phyloP scores from a whole-genome alignment of 2,329 filamentous ascomycete genomes.

The Ramularia endophylla region DNA sequence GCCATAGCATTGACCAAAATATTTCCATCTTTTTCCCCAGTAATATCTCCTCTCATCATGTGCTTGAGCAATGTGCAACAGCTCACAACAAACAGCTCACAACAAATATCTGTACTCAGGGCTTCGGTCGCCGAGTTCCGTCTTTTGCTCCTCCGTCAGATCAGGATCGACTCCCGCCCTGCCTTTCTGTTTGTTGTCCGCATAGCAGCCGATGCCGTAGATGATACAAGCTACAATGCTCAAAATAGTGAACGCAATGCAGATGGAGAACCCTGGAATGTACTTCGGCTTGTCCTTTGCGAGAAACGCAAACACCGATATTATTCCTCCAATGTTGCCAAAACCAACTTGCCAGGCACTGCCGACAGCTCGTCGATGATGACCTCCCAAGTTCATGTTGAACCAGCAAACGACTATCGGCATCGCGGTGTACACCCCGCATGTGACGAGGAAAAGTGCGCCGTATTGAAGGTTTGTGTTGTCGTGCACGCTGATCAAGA shows the following conservation, averaged over 20 bases:
- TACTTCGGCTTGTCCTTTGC: slow-evolving; percentile 61
- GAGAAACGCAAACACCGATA: slow-evolving; percentile 47
- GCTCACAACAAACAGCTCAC: too few relatives aligned
- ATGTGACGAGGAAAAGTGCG: slow-evolving; percentile 74
- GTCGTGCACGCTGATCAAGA: slow-evolving; percentile 66
- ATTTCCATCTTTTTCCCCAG: too few relatives aligned
- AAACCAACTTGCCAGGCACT: slow-evolving; percentile 44
- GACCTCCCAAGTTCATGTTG: slow-evolving; percentile 49
- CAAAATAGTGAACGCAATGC: slow-evolving; percentile 65
- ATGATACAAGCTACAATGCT: slow-evolving; percentile 55
- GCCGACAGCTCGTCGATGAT: slow-evolving; percentile 45
- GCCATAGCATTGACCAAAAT: too few relatives aligned
- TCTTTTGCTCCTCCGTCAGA: slow-evolving; percentile 58
- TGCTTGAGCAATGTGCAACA: too few relatives aligned
- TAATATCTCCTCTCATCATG: too few relatives aligned
- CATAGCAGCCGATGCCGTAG: slow-evolving; percentile 55
- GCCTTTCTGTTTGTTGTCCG: slow-evolving; percentile 57
- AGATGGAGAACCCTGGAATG: slow-evolving; percentile 69
- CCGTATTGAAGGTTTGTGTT: slow-evolving; percentile 65
- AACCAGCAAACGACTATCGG: slow-evolving; percentile 59
- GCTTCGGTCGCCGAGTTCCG: slow-evolving; percentile 53
- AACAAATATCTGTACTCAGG: slow-evolving; percentile 56
- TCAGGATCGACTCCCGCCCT: slow-evolving; percentile 41
- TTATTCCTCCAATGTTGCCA: slow-evolving; percentile 37
- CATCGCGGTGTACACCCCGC: slow-evolving; percentile 70